phyloP scores from a whole-genome alignment of 495 filamentous ascomycete species.

The Cetradonia linearis region DNA sequence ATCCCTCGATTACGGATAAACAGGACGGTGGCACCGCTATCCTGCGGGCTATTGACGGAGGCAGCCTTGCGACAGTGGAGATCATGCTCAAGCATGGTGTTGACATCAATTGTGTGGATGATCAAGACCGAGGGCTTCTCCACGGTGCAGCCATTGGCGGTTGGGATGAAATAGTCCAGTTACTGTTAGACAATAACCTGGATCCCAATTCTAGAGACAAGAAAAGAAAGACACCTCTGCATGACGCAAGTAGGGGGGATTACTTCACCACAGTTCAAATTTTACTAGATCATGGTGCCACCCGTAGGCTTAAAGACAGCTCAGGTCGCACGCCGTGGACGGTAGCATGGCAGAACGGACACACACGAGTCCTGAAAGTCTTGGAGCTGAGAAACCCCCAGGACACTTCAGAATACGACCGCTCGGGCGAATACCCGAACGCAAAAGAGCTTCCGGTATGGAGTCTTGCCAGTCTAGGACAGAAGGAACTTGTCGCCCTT shows the following conservation, averaged over 20 bases:
- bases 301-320: constrained; percentile 2
- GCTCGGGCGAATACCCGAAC: background rate
- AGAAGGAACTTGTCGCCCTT: constrained; percentile 1
- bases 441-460: constrained; percentile 13
- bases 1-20: constrained; percentile 11
- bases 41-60: constrained; percentile 9
- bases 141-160: constrained; percentile 19
- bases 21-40: constrained; percentile 16
- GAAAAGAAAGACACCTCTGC: constrained; percentile 18
- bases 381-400: constrained; percentile 8
- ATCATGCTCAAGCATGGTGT: background rate
- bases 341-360: constrained; percentile 22
- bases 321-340: constrained; percentile 14
- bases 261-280: constrained; percentile 6
- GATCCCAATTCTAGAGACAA: constrained; percentile 11
- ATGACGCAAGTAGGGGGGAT: constrained; percentile 18
- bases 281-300: background rate
- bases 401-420: background rate
- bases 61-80: background rate
- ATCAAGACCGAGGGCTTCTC: constrained; percentile 16
- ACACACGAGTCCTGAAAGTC: constrained; percentile 15
- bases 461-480: constrained; percentile 15
- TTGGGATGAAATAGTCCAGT: constrained; percentile 15
- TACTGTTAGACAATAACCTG: constrained; percentile 11
- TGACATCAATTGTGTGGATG: constrained; percentile 2